Conservation (phyloP, 345 rosid species). For the Camelina laxa region DNA sequence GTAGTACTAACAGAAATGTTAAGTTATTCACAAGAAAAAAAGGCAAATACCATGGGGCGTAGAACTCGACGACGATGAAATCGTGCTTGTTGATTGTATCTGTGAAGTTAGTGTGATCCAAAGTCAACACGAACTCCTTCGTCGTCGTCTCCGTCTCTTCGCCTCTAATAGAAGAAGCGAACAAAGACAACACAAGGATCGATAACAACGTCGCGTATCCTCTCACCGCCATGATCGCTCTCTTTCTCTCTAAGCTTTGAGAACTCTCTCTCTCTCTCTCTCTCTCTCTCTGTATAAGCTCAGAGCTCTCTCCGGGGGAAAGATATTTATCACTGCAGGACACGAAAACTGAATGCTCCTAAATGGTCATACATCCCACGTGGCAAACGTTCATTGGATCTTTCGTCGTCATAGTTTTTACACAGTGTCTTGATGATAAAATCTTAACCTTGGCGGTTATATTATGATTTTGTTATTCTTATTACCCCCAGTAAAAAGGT, state of each 20-base stretch:
- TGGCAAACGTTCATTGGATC: slow-evolving; percentile 33
- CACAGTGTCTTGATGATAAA: not conserved
- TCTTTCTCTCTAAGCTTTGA: slow-evolving; percentile 3
- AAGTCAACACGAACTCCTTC: slow-evolving; percentile 75
- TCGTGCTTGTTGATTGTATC: slow-evolving; percentile 73
- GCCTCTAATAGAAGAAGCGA: slow-evolving; percentile 46
- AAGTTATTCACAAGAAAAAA: not conserved
- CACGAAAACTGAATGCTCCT: slow-evolving; percentile 23
- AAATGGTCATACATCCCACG: slow-evolving; percentile 44
- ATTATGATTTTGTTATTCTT: not conserved
- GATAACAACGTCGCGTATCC: slow-evolving; percentile 45
- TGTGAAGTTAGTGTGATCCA: slow-evolving; percentile 80
- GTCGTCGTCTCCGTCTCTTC: slow-evolving; percentile 49
- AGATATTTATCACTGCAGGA: slow-evolving; percentile 17
- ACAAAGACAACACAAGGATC: slow-evolving; percentile 42
- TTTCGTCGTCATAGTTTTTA: slow-evolving; percentile 41
- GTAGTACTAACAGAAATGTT: not conserved
- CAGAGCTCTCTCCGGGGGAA: not conserved
- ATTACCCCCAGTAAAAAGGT: slow-evolving; percentile 6
- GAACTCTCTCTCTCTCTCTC: not conserved
- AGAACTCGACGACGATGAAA: slow-evolving; percentile 89
- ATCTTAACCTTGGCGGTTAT: slow-evolving; percentile 2
- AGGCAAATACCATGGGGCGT: slow-evolving; percentile 78
- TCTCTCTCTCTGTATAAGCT: slow-evolving; percentile 13
- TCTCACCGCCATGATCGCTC: slow-evolving; percentile 51